Evolutionary conservation across 176 grass and related monocot species (phyloP).

Genomic region (Tuctoria greenei): DNA sequence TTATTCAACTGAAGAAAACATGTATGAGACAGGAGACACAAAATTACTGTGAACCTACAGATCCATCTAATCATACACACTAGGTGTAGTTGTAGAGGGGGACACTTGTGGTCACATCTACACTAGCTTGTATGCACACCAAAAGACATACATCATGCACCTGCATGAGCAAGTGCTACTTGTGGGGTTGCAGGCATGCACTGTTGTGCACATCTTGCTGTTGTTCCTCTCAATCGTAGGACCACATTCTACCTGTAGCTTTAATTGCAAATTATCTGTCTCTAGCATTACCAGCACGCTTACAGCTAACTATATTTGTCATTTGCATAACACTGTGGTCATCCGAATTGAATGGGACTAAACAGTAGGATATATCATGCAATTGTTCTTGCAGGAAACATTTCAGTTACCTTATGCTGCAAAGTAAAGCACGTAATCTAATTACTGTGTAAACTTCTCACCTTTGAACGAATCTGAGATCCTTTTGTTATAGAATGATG

Average conservation of each 20-base stretch:
- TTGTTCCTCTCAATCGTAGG: slow-evolving; percentile 44
- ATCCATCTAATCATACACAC: slow-evolving; percentile 28
- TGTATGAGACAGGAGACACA: slow-evolving; percentile 28
- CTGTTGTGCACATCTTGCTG: slow-evolving; percentile 39
- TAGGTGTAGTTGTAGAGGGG: slow-evolving; percentile 37
- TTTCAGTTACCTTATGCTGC: slow-evolving; percentile 14
- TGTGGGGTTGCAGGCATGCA: slow-evolving; percentile 47
- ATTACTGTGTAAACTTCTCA: slow-evolving; percentile 43
- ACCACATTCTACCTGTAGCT: slow-evolving; percentile 62
- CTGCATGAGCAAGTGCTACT: slow-evolving; percentile 49
- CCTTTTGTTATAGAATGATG: slow-evolving; percentile 70
- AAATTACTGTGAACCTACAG: slow-evolving; percentile 24
- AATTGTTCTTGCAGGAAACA: slow-evolving; percentile 32
- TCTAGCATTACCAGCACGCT: slow-evolving; percentile 47
- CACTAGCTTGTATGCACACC: slow-evolving; percentile 47
- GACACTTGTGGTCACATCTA: slow-evolving; percentile 57
- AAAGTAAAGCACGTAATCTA: slow-evolving; percentile 24
- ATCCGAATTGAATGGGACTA: slow-evolving; percentile 48
- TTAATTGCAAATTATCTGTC: slow-evolving; percentile 77
- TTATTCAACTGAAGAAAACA: slow-evolving; percentile 22
- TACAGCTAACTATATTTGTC: slow-evolving; percentile 71
- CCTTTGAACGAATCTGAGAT: slow-evolving; percentile 72
- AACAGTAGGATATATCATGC: slow-evolving; percentile 26
- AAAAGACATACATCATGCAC: slow-evolving; percentile 51
- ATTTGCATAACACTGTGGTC: slow-evolving; percentile 50